Evolutionary conservation across 2,329 filamentous ascomycete genomes (phyloP).

Genomic region (Colletotrichum sp.): DNA sequence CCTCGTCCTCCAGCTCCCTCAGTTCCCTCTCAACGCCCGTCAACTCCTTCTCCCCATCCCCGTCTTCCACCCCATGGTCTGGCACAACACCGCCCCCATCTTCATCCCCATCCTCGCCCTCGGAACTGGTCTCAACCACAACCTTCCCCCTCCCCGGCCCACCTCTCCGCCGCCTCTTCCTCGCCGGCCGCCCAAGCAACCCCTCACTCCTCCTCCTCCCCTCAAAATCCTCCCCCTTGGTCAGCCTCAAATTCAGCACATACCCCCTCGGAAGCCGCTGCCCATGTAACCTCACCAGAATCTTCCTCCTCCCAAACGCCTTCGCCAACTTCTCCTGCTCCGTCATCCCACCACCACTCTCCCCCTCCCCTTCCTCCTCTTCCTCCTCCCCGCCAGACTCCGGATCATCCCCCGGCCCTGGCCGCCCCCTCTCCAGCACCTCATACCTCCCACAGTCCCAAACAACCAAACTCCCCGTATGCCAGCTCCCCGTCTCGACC

Average conservation of each 20-base stretch:
- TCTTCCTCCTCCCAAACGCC: constrained; percentile 61
- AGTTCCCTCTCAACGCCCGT: constrained; percentile 46
- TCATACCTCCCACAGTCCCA: constrained; percentile 68
- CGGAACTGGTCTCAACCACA: constrained; percentile 3
- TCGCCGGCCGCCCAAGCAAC: constrained; percentile 2
- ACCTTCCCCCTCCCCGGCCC: not conserved
- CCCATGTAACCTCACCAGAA: constrained; percentile 60
- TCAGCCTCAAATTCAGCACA: constrained; percentile 58
- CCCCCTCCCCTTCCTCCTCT: constrained; percentile 25
- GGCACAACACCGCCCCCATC: constrained; percentile 25
- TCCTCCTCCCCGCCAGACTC: constrained; percentile 24
- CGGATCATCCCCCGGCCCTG: constrained; percentile 34
- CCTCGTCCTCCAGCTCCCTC: constrained; percentile 53
- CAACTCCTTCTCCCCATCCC: constrained; percentile 20
- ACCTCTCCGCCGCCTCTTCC: not conserved
- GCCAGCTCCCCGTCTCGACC: constrained; percentile 59
- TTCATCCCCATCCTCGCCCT: constrained; percentile 27
- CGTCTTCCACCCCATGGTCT: not conserved
- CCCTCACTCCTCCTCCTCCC: constrained; percentile 28
- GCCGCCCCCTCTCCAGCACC: constrained; percentile 48
- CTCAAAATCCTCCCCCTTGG: constrained; percentile 44
- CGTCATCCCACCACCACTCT: constrained; percentile 24
- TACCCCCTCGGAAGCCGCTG: constrained; percentile 57
- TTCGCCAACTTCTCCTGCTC: constrained; percentile 53
- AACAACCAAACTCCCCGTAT: constrained; percentile 63